Evolutionary conservation across 208 protist genomes (phyloP).

Genomic region (Balamuthia mandrillaris): DNA sequence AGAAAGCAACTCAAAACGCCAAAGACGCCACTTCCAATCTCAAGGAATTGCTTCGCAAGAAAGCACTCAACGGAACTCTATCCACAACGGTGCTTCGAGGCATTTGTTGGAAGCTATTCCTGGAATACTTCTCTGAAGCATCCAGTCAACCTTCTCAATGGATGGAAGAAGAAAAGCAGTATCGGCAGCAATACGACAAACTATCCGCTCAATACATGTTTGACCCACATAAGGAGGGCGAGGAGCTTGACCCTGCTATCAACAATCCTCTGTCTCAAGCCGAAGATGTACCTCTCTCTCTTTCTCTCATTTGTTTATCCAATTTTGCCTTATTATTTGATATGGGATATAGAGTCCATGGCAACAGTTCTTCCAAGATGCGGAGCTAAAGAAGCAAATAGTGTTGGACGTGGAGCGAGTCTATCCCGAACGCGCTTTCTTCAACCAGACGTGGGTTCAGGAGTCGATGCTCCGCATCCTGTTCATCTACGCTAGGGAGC

Average conservation of each 20-base stretch:
- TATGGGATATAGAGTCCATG: conserved; percentile 44
- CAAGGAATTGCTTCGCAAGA: too few relatives aligned
- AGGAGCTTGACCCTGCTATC: conserved; percentile 14
- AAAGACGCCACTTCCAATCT: too few relatives aligned
- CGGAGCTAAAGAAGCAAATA: conserved; percentile 64
- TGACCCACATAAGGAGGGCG: conserved; percentile 7
- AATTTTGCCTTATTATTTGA: background rate
- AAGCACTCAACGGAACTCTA: background rate
- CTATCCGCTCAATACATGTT: background rate
- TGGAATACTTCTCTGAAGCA: background rate
- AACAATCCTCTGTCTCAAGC: conserved; percentile 62
- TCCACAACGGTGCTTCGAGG: background rate
- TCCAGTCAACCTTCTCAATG: background rate
- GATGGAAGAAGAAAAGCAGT: background rate
- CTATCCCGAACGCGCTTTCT: conserved; percentile 68
- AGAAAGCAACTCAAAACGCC: too few relatives aligned
- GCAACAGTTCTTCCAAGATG: conserved; percentile 65
- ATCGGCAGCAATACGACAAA: background rate
- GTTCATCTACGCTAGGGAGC: conserved; percentile 64
- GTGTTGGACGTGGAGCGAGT: conserved; percentile 58
- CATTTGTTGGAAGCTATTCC: background rate
- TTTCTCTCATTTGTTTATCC: background rate
- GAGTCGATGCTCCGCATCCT: conserved; percentile 55
- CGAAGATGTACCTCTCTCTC: conserved; percentile 42
- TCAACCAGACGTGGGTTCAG: conserved; percentile 50